Percentiles rank a stretch among this genome's conserved stretches.
These are phyloP conservation scores for Golubevia sp. DNA, from an alignment of 1,284 basidiomycete genomes.

Conservation along the genomic window DNA sequence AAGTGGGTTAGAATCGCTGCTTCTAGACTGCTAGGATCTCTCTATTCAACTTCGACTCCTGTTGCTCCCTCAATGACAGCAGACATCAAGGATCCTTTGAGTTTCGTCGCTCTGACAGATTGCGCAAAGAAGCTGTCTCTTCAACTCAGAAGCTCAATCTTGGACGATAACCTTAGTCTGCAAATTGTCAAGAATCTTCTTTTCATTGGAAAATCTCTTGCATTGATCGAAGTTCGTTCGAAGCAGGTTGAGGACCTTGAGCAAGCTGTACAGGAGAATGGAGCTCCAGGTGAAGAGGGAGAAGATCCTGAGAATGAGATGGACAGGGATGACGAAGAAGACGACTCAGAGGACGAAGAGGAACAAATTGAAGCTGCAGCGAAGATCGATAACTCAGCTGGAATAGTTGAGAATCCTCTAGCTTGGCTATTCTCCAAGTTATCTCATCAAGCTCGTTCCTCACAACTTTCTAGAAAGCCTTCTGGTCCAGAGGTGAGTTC, in stretches of 20 bases:
- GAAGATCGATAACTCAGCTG: constrained; percentile 11
- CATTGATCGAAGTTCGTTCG: background rate
- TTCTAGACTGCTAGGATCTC: constrained; percentile 39
- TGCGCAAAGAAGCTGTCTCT: constrained; percentile 41
- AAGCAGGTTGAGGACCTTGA: too few relatives aligned
- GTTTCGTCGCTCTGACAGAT: constrained; percentile 27
- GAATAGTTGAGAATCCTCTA: constrained; percentile 25
- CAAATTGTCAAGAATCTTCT: constrained; percentile 56
- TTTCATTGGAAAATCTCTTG: constrained; percentile 29
- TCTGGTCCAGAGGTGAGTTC: too few relatives aligned
- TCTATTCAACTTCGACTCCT: constrained; percentile 22
- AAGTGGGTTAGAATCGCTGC: constrained; percentile 52
- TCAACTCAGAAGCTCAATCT: constrained; percentile 31
- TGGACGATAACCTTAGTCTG: constrained; percentile 46
- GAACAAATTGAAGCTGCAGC: constrained; percentile 2
- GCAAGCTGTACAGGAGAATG: background rate
- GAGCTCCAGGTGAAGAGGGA: background rate
- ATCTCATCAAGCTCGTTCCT: constrained; percentile 45
- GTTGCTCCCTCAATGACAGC: constrained; percentile 16
- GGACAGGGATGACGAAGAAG: constrained; percentile 9
- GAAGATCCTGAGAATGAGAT: constrained; percentile 2
- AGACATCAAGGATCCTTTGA: constrained; percentile 16
- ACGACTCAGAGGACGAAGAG: constrained; percentile 14
- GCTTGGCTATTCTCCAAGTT: constrained; percentile 51
- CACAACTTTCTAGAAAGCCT: constrained; percentile 1